Base-by-base conservation (phyloP, 2,329 filamentous ascomycete species). In the Sporothrix luriei region DNA sequence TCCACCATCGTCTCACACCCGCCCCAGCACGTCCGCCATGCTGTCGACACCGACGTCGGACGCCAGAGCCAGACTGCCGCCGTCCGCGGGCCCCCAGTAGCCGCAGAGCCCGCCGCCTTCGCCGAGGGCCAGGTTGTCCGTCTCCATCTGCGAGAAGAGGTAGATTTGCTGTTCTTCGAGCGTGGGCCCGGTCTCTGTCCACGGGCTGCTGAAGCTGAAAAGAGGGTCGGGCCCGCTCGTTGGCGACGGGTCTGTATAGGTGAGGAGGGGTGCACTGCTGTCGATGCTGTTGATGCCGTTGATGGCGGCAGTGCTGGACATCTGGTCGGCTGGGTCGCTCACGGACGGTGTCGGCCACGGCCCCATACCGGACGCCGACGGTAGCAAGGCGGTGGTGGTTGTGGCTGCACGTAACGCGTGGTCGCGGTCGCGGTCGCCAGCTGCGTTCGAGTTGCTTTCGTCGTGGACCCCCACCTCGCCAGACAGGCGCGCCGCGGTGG, bases 101-200 rank as follows among this genome's bases (percentile, higher is more conserved):
- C 54, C 54, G n/a, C 54, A 57, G 14, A 57, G 26, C 6, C 54
- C 54, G 10, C 54, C 54, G 10, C 54, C 49, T 26, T 57, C 54
- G 4, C 54, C 54, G 2, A 57, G 14, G 7, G 54, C 16, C 1
- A 57, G 54, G 26, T 57, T 33, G 54, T 57, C 54, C 16, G 54
- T 57, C 54, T 57, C 54, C 54, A 57, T 57, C 16, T 57, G 54
- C 14, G 54, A 57, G 54, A 57, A 57, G 2, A 57, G 26, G 26
- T 57, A 57, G 14, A n/a, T 57, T 38, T 57, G 54, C 26, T 57
- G 54, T 38, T 57, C 54, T 57, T 57, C 54, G 2, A 57, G 26
- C 1, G 54, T 57, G 24, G 54, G 54, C 13, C 38, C 54, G 4
- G 54, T 38, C 54, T 33, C 33, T 33, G 33, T 7, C 33, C 54